These are phyloP conservation scores for Globisporangium canariense DNA, from an alignment of 352 stramenopile genomes.

Conservation along the genomic window DNA sequence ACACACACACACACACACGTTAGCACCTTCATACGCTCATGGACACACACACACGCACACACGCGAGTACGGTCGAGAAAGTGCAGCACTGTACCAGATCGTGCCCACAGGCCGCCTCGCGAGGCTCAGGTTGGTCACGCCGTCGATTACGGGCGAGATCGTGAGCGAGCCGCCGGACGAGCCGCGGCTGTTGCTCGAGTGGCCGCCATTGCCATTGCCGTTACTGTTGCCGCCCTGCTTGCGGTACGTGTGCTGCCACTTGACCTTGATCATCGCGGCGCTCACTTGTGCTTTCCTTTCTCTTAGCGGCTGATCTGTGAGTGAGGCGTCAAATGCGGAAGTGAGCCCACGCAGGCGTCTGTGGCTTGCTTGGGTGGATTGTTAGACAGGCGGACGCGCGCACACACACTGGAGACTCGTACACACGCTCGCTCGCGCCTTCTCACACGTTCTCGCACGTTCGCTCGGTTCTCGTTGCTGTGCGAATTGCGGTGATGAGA, in stretches of 20 bases:
- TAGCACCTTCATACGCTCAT: background rate
- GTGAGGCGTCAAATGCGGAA: background rate
- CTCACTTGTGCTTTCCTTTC: background rate
- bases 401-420: background rate
- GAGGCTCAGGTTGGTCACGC: conserved; percentile 26
- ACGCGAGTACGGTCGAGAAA: too few species aligned
- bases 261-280: conserved; percentile 62
- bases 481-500: background rate
- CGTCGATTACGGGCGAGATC: conserved; percentile 41
- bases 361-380: background rate
- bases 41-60: background rate
- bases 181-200: conserved; percentile 8
- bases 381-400: background rate
- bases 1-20: background rate
- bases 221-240: conserved; percentile 8
- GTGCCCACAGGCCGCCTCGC: conserved; percentile 11
- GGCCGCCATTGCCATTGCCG: conserved; percentile 1
- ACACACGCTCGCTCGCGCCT: background rate
- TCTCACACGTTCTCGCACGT: background rate
- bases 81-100: conserved; percentile 7
- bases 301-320: background rate
- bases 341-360: background rate
- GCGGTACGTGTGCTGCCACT: conserved; percentile 53
- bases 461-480: background rate
- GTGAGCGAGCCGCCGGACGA: conserved; percentile 17